phyloP scores from a whole-genome alignment of 371 early-diverging fungal species.

The Mucor lusitanicus region DNA sequence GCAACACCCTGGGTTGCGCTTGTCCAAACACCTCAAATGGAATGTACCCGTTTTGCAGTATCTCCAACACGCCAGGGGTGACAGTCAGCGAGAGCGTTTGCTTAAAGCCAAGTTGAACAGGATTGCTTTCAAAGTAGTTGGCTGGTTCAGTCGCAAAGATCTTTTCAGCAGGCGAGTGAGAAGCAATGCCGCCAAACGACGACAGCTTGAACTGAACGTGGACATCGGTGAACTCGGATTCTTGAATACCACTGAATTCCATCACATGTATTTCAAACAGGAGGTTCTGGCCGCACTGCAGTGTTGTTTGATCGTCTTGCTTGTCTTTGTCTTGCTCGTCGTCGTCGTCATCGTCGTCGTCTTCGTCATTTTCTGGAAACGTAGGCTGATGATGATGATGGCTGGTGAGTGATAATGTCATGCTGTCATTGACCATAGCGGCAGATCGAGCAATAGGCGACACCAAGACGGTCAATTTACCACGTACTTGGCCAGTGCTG shows the following conservation, averaged over 20 bases:
- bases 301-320: conserved; percentile 9
- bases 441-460: conserved; percentile 49
- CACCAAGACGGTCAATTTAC: conserved; percentile 46
- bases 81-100: conserved; percentile 63
- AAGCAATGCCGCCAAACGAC: conserved; percentile 56
- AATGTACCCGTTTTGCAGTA: conserved; percentile 42
- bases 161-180: conserved; percentile 55
- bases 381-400: conserved; percentile 5
- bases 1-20: conserved; percentile 52
- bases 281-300: conserved; percentile 56
- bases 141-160: conserved; percentile 69
- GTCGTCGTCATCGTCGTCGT: conserved; percentile 4
- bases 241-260: conserved; percentile 69
- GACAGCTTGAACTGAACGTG: conserved; percentile 80
- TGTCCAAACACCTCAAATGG: conserved; percentile 71
- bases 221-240: conserved; percentile 71
- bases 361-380: conserved; percentile 11
- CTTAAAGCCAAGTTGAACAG: conserved; percentile 61
- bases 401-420: background rate
- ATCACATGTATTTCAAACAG: conserved; percentile 74
- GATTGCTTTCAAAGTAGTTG: conserved; percentile 53
- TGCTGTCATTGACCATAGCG: conserved; percentile 3
- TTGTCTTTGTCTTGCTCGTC: conserved; percentile 12
- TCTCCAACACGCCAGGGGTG: conserved; percentile 46
- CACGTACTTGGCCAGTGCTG: conserved; percentile 57